Evolutionary conservation across 306 rosid genomes (phyloP), one percentile per base, ranked within the genome.

Genomic region (Gastrolobium bilobum): DNA sequence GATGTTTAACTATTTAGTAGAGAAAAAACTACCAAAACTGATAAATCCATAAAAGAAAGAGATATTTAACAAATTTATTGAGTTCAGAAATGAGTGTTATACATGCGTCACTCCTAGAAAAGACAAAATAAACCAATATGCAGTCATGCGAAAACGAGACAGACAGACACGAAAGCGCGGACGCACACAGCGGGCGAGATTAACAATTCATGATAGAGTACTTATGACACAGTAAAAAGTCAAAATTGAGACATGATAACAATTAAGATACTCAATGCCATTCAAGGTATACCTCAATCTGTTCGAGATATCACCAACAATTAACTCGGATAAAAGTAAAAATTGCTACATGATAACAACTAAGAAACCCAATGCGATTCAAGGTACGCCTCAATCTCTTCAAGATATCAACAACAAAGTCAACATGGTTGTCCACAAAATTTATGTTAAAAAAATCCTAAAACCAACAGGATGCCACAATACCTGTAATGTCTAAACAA

Each of bases 1-100:
- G 77, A 79, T 75, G 59, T 20, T 34, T 71, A 67, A 73, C 59
- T 4, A 68, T 51, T 51, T 66, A 85, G 63, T 11, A 57, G 37
- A 38, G 20, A 6, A 7, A 4, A 47, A 54, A 68, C 42, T 2
- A 43, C 14, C n/a, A 52, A 58, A 61, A 61, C 37, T 39, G 43
- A 79, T 58, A 39, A 76, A 60, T 60, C 29, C 10, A 54, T 13
- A 44, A 7, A 64, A 73, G 38, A 85, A 76, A 59, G 43, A 42
- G 14, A 71, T 56, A 50, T 30, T 76, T 11, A 38, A 71, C 50
- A 63, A 81, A 37, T 44, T 40, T 40, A 67, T 51, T 35, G n/a
- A n/a, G 76, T 50, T 52, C 1, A 9, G 8, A 76, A 62, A 53
- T 35, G 37, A 10, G 52, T 67, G 53, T 44, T 5, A 51, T 31